A percentile compares a stretch with the other conserved stretches of the same genome.
These are phyloP conservation scores for Claviceps sp. DNA, from an alignment of 2,329 filamentous ascomycete genomes.

Conservation along the genomic window DNA sequence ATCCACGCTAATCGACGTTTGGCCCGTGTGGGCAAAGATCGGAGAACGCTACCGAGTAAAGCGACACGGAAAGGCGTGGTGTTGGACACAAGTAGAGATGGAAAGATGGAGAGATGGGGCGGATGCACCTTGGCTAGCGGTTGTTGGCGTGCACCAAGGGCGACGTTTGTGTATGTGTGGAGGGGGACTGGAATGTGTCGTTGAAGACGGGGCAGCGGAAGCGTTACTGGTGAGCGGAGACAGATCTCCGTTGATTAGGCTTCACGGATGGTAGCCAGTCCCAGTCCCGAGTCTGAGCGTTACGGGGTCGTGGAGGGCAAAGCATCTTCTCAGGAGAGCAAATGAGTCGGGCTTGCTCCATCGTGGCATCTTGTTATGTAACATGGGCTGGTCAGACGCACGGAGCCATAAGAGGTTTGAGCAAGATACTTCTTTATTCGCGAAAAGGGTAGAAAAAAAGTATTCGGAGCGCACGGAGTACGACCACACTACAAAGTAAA, in stretches of 20 bases:
- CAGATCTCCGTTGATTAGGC: neutral
- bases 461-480: neutral
- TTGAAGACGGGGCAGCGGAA: neutral
- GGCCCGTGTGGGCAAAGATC: too few relatives aligned
- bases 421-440: constrained; percentile 4
- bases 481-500: neutral
- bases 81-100: too few relatives aligned
- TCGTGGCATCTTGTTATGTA: too few relatives aligned
- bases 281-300: neutral
- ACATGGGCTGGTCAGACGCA: neutral
- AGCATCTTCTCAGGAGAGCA: too few relatives aligned
- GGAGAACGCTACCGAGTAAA: too few relatives aligned
- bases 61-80: too few relatives aligned
- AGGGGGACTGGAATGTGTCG: neutral
- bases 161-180: too few relatives aligned
- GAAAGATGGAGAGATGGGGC: too few relatives aligned
- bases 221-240: neutral
- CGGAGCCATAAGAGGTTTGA: constrained; percentile 2
- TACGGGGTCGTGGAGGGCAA: neutral
- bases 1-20: too few relatives aligned
- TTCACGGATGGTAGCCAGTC: neutral
- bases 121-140: too few relatives aligned
- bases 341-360: too few relatives aligned
- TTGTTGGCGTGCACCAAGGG: too few relatives aligned
- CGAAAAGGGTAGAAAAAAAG: neutral